Evolutionary conservation across 257 asterid species (phyloP), one percentile per base, ranked within the genome.

Genomic region (Datura wrightii): DNA sequence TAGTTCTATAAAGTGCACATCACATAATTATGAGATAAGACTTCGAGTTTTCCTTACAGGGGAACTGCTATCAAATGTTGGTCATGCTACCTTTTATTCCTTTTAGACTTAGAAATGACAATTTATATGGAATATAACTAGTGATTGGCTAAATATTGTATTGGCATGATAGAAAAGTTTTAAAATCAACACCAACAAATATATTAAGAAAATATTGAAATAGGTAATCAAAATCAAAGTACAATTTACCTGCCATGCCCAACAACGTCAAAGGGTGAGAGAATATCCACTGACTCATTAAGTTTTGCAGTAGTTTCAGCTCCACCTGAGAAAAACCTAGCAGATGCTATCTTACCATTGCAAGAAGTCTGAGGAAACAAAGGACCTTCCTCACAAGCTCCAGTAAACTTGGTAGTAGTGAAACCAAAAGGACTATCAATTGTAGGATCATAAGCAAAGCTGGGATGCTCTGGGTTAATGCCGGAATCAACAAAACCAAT

Each of bases 401-500:
- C 97, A 54, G 95, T 92, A 86, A 96, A 94, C 11, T 6, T 74
- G 8, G 16, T 16, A 46, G 91, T 96, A 79, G 85, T 11, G 58
- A 53, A 11, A 5, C 19, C 15, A 19, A 39, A 1, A 69, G 53
- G 19, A 41, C 41, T 41, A 41, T 41, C 1, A 16, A n/a, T 79
- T 3, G 60, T 53, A 6, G 97, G 93, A 86, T 92, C 95, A 85
- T 89, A 89, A 10, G 93, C 91, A 83, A 96, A 96, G 82, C 99
- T 94, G 3, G 95, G 97, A 34, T 94, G 97, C 10, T 53, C 39
- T 1, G 97, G 97, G 48, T 96, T 90, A 76, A 96, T 92, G 19
- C 99, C 98, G 0, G 98, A 90, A 79, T 96, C 98, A 82, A 93
- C 91, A 82, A 96, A 90, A 24, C 97, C 99, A 15, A 96, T 94